These are phyloP conservation scores for Cladosporium sphaerospermum DNA, from an alignment of 2,329 filamentous ascomycete genomes.

Conservation along the genomic window DNA sequence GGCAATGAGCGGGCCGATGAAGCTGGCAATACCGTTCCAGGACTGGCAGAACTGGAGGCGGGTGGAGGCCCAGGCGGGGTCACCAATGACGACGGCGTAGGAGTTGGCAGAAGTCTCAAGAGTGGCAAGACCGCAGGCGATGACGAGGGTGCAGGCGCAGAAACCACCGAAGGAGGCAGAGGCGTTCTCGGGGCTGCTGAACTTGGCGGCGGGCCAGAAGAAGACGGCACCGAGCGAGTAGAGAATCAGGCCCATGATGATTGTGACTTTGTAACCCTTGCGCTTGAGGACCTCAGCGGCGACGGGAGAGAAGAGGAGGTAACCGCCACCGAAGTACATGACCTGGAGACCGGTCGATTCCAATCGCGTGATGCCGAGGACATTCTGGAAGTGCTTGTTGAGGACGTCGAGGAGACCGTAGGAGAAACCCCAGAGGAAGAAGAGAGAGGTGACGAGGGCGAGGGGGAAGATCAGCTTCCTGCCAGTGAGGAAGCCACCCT, in stretches of 20 bases:
- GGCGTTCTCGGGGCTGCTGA: slow-evolving; percentile 24
- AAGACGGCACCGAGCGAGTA: slow-evolving; percentile 34
- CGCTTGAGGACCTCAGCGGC: slow-evolving; percentile 39
- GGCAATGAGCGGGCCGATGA: slow-evolving; percentile 35
- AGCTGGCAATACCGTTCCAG: slow-evolving; percentile 34
- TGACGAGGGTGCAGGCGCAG: slow-evolving; percentile 33
- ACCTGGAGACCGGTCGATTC: slow-evolving; percentile 39
- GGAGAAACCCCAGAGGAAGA: slow-evolving; percentile 40
- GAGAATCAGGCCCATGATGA: slow-evolving; percentile 35
- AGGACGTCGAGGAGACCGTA: slow-evolving; percentile 32
- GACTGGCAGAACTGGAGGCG: slow-evolving; percentile 36
- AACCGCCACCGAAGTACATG: slow-evolving; percentile 39
- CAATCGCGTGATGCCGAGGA: slow-evolving; percentile 35
- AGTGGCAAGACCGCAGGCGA: slow-evolving; percentile 35
- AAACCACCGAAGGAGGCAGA: slow-evolving; percentile 33
- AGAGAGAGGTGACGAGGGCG: slow-evolving; percentile 40
- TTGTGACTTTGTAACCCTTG: slow-evolving; percentile 41
- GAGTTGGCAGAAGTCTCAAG: slow-evolving; percentile 36
- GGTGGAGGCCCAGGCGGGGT: slow-evolving; percentile 31
- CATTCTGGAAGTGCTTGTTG: slow-evolving; percentile 34
- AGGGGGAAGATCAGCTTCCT: slow-evolving; percentile 45
- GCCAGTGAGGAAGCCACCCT: slow-evolving; percentile 39
- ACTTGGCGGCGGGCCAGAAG: slow-evolving; percentile 35
- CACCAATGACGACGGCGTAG: slow-evolving; percentile 35
- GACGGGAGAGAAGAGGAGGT: slow-evolving; percentile 37